Base-by-base conservation (phyloP, 768 basidiomycete genomes). In the Lentinus brumalis region DNA sequence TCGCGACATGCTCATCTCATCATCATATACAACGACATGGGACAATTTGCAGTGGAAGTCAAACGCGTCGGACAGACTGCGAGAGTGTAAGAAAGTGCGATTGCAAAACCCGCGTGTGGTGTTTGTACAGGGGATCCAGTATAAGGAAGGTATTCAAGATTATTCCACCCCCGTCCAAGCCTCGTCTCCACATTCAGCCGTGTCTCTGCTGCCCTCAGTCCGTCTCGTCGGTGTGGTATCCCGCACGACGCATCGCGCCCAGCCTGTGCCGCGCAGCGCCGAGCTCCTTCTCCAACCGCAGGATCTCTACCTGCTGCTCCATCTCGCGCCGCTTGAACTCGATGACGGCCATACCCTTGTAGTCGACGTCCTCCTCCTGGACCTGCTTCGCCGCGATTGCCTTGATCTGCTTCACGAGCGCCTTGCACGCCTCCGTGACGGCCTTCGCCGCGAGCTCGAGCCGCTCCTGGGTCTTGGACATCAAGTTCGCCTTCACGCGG, bases 241-340 rank as follows among this genome's bases (percentile, higher is more conserved):
- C 92, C 53, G 92, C 92, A 49, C 92, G 83, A 67, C 92, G 83
- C 92, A 94, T 94, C 18, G 85, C 86, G 31, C 92, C 92, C 58
- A 94, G 75, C 63, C 84, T 83, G 73, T 91, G 89, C 62, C 92
- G 84, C 18, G 92, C 91, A 47, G 87, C 95, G 21, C 91, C 91
- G 40, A 99, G 79, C 0, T 98, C 95, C 78, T 97, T 97, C 80
- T 98, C 97, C 68, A 98, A 75, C 72, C 89, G 95, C 66, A 99
- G 79, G 66, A 99, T 97, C 73, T 96, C 92, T n/a, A 98, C 97
- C 75, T 98, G 96, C 70, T 96, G 94, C 77, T 98, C 97, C 95
- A 99, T 98, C 83, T 98, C 96, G 51, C 89, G 83, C 70, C 86
- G 91, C 83, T 98, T 98, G 85, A 96, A 98, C 76, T 99, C 96